Base-by-base conservation (phyloP, 345 rosid species). In the Pistacia atlantica region DNA sequence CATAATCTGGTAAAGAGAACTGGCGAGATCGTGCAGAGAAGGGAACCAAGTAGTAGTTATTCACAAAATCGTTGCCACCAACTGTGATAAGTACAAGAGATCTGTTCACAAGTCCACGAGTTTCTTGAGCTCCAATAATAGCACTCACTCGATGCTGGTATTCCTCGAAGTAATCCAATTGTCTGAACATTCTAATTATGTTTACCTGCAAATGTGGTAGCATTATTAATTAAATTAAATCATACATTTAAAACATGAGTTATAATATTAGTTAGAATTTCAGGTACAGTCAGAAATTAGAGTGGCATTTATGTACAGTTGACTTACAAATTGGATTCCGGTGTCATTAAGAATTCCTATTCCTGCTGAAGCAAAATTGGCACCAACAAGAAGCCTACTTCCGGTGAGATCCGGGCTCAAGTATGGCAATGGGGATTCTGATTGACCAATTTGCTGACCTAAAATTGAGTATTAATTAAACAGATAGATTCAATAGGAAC, bases 351-450 rank as follows among this genome's bases (percentile, higher is more conserved):
- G 89, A 75, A 90, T 80, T 37, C 96, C 98, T 9, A 92, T 87
- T 11, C 98, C 95, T 7, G 97, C 98, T 16, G 98, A 92, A 16
- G 98, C 98, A 70, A 92, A 94, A 81, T 92, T 94, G 51, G 98
- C 97, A 42, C 98, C 98, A 16, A 83, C 35, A 5, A 92, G 85
- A 42, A 92, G 86, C 77, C 69, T 90, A 54, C 71, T 81, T 9
- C 92, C 90, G 0, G 78, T 85, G 42, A 94, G 86, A 28, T 81
- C 85, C 6, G 97, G 97, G 78, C 88, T 92, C 83, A 94, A 82
- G 76, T 88, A 89, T 10, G 98, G 97, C 86, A 91, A 65, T 22
- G 89, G 82, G 13, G 96, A 42, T 80, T 85, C 82, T 1, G 92
- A 77, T 37, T 69, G 73, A 3, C 92, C 91, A 60, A 94, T 77